These are phyloP conservation scores for Pouteria glomerata DNA, from an alignment of 148 eudicot genomes.

Conservation along the genomic window DNA sequence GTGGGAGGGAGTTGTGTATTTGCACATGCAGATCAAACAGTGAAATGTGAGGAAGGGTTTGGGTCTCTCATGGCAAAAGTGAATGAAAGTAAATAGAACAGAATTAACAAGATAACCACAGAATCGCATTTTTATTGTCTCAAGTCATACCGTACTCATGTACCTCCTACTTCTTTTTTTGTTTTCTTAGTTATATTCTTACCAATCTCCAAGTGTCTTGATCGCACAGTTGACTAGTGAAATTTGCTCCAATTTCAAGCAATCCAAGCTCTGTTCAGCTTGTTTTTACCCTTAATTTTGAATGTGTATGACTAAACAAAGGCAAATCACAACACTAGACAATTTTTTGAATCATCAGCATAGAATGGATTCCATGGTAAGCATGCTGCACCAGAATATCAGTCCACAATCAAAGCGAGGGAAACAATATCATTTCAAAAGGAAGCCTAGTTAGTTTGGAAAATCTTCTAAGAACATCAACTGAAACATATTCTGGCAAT, in stretches of 20 bases:
- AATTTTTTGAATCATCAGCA: not conserved
- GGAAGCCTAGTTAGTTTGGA: not conserved
- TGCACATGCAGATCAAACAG: slow-evolving; percentile 25
- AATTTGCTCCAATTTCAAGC: not conserved
- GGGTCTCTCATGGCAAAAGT: slow-evolving; percentile 18
- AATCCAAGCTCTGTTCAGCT: not conserved
- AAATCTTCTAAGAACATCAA: not conserved
- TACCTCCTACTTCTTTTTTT: not conserved
- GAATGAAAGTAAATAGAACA: slow-evolving; percentile 6
- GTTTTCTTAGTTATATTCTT: not conserved
- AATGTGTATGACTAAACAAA: not conserved
- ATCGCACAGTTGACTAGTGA: not conserved
- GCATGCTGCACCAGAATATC: not conserved
- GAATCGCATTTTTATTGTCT: slow-evolving; percentile 5
- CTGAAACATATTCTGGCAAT: not conserved
- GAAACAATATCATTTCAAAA: not conserved
- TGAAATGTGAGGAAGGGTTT: slow-evolving; percentile 37
- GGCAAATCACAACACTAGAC: not conserved
- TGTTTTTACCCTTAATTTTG: not conserved
- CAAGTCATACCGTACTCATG: not conserved
- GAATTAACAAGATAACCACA: slow-evolving; percentile 5
- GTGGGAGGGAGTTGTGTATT: slow-evolving; percentile 39
- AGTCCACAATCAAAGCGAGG: not conserved
- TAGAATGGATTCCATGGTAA: not conserved
- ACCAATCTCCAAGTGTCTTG: not conserved